Conservation (phyloP, 1,284 basidiomycete species). For the Singerocomus inundabilis region DNA sequence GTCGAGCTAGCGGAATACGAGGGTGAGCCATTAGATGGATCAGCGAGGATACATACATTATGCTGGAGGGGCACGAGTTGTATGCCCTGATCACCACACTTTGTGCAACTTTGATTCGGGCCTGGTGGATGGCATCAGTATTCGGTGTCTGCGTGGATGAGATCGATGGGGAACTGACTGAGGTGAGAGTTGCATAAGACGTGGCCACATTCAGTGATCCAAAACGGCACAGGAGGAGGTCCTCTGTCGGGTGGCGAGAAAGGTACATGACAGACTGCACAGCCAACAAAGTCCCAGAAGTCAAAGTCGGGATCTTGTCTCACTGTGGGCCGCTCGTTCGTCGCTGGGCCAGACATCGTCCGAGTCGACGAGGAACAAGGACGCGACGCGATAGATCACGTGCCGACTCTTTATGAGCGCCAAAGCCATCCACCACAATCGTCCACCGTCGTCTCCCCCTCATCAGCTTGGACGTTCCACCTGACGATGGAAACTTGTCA, state of each 20-base stretch:
- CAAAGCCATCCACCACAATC: too few relatives aligned
- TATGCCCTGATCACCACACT: slow-evolving; percentile 61
- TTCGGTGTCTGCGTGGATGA: background rate
- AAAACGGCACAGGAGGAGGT: slow-evolving; percentile 65
- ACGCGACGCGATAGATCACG: slow-evolving; percentile 24
- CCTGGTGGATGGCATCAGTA: slow-evolving; percentile 38
- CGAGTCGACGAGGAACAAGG: background rate
- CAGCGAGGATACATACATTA: slow-evolving; percentile 48
- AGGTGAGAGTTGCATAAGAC: slow-evolving; percentile 79
- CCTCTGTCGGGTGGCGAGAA: slow-evolving; percentile 50
- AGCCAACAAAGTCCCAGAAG: slow-evolving; percentile 78
- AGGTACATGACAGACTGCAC: slow-evolving; percentile 63
- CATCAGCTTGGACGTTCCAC: background rate
- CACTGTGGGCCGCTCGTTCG: slow-evolving; percentile 13
- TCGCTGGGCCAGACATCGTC: slow-evolving; percentile 39
- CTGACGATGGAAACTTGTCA: slow-evolving; percentile 1
- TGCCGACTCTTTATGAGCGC: background rate
- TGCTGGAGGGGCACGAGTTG: slow-evolving; percentile 69
- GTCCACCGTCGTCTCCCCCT: too few relatives aligned
- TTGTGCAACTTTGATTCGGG: slow-evolving; percentile 65
- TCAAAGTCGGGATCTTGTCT: slow-evolving; percentile 43
- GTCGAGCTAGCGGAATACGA: slow-evolving; percentile 53
- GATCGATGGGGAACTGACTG: slow-evolving; percentile 46
- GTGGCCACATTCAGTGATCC: slow-evolving; percentile 83
- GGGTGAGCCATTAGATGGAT: background rate